phyloP scores from a whole-genome alignment of 2,329 filamentous ascomycete species.

The Neofusicoccum cordaticola region DNA sequence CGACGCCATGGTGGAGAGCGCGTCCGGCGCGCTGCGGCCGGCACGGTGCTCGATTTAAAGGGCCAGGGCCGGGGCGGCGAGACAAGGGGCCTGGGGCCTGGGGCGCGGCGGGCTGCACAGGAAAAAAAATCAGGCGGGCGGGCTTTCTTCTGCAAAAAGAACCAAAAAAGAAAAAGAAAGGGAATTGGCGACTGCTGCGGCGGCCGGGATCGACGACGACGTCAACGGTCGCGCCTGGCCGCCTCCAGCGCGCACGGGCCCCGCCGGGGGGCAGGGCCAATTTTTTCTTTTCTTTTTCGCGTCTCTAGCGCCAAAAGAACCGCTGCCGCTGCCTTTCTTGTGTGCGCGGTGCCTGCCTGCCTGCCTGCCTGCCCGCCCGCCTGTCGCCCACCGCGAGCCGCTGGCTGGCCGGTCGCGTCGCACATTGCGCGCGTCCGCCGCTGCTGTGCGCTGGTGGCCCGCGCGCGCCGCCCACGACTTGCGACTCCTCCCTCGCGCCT shows the following conservation, averaged over 20 bases:
- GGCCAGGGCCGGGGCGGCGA: not conserved
- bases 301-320: no score
- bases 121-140: not conserved
- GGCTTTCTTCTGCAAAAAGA: no score
- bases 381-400: not conserved
- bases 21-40: not conserved
- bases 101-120: not conserved
- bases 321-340: no score
- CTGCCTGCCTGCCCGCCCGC: not conserved
- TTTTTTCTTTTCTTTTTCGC: not conserved
- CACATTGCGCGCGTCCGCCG: no score
- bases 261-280: not conserved
- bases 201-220: not conserved
- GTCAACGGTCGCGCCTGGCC: not conserved
- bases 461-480: no score
- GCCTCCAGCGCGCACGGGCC: not conserved
- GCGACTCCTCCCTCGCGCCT: no score
- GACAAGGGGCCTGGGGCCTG: not conserved
- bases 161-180: not conserved
- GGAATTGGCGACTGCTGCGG: not conserved
- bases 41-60: not conserved
- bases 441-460: no score
- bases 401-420: no score
- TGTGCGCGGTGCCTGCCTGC: no score
- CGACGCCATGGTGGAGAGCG: slow-evolving; percentile 1